Evolutionary conservation across 2,329 filamentous ascomycete genomes (phyloP).

Genomic region (Fusarium aywerte): DNA sequence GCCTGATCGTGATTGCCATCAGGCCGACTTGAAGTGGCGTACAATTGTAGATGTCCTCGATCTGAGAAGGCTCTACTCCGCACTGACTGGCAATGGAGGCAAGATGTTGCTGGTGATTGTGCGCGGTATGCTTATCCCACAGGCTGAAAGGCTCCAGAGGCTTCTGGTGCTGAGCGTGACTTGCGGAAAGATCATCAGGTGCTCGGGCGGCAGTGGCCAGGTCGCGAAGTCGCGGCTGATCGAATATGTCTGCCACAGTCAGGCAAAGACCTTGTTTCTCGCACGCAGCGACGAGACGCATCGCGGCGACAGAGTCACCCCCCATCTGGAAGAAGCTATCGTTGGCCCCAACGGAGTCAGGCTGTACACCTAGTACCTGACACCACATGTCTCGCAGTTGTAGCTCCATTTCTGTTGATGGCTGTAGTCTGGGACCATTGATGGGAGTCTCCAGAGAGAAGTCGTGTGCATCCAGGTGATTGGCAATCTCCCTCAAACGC

Average conservation of each 20-base stretch:
- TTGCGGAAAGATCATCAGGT: constrained; percentile 1
- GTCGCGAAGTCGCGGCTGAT: constrained; percentile 32
- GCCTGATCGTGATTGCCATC: constrained; percentile 21
- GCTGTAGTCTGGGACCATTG: constrained; percentile 43
- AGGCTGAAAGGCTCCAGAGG: constrained; percentile 1
- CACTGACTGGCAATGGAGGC: constrained; percentile 17
- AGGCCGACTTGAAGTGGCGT: constrained; percentile 16
- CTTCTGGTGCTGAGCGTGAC: not conserved
- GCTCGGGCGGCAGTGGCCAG: constrained; percentile 24
- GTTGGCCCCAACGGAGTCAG: constrained; percentile 52
- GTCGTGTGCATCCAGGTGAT: constrained; percentile 7
- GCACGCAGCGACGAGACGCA: constrained; percentile 55
- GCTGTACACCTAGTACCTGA: constrained; percentile 49
- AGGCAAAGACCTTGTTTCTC: constrained; percentile 5
- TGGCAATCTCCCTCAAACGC: constrained; percentile 6
- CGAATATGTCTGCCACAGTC: constrained; percentile 14
- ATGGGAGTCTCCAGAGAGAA: constrained; percentile 21
- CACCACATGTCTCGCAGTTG: constrained; percentile 49
- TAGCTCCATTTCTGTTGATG: constrained; percentile 40
- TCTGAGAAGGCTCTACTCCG: constrained; percentile 5
- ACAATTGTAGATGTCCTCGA: constrained; percentile 26
- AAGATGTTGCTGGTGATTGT: constrained; percentile 1
- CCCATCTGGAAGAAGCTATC: constrained; percentile 62
- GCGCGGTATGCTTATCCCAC: constrained; percentile 3
- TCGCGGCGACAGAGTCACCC: constrained; percentile 61